Evolutionary conservation across 2,329 filamentous ascomycete genomes (phyloP).

Genomic region (Fusarium buxicola): DNA sequence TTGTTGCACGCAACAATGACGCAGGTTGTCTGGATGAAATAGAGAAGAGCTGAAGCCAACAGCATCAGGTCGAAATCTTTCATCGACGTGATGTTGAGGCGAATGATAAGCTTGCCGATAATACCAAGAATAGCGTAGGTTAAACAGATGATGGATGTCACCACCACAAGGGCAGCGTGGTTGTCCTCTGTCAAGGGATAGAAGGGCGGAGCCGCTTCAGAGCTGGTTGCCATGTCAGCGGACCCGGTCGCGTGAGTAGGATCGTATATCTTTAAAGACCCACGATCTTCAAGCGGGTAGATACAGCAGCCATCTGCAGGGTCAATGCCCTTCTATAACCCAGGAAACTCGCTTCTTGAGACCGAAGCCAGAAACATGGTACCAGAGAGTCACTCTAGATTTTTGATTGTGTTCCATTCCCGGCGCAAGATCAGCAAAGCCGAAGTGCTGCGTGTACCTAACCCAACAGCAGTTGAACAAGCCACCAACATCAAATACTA

Average conservation of each 20-base stretch:
- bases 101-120: slow-evolving; percentile 38
- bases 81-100: slow-evolving; percentile 41
- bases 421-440: not conserved
- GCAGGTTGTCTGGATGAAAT: slow-evolving; percentile 36
- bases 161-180: slow-evolving; percentile 40
- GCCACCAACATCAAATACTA: not conserved
- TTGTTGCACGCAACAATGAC: slow-evolving; percentile 34
- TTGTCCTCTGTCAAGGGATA: slow-evolving; percentile 37
- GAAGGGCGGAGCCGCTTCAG: slow-evolving; percentile 33
- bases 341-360: not conserved
- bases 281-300: not conserved
- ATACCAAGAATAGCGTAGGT: slow-evolving; percentile 39
- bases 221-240: slow-evolving; percentile 20
- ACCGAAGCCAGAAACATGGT: too few relatives aligned
- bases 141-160: slow-evolving; percentile 36
- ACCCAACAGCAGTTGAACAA: not conserved
- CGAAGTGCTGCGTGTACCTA: not conserved
- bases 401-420: slow-evolving; percentile 4
- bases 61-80: slow-evolving; percentile 35
- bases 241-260: not conserved
- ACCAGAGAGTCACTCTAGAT: too few relatives aligned
- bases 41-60: slow-evolving; percentile 17
- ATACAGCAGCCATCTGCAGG: not conserved
- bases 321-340: slow-evolving; percentile 2
- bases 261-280: not conserved